Evolutionary conservation across 202 grass and related monocot species (phyloP).

Genomic region (Setaria viridis): DNA sequence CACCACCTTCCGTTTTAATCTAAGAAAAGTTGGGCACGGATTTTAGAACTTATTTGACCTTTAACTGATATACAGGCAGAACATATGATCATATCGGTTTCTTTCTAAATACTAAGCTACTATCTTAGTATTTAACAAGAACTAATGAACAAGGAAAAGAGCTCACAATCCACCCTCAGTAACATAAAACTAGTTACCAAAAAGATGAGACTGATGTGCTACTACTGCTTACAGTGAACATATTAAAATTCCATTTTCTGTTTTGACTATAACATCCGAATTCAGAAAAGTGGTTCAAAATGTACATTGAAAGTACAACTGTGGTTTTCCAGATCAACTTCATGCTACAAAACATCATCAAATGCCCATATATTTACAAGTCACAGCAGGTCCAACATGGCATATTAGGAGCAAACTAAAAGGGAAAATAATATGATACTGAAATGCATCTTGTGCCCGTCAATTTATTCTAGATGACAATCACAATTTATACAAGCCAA

Average conservation of each 20-base stretch:
- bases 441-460: not conserved
- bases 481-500: constrained; percentile 4
- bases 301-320: constrained; percentile 21
- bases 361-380: constrained; percentile 13
- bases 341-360: not conserved
- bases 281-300: not conserved
- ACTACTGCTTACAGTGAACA: not conserved
- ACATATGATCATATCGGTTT: not conserved
- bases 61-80: not conserved
- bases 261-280: not conserved
- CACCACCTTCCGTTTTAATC: constrained; percentile 87
- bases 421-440: constrained; percentile 17
- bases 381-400: not conserved
- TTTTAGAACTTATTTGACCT: constrained; percentile 11
- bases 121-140: not conserved
- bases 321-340: not conserved
- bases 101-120: not conserved
- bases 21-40: constrained; percentile 34
- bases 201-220: not conserved
- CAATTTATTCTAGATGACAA: not conserved
- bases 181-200: not conserved
- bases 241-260: not conserved
- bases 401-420: not conserved
- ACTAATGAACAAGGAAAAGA: not conserved
- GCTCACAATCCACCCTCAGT: not conserved